Evolutionary conservation across 345 rosid species (phyloP), one percentile per base, ranked within the genome.

Genomic region (Heritiera littoralis): DNA sequence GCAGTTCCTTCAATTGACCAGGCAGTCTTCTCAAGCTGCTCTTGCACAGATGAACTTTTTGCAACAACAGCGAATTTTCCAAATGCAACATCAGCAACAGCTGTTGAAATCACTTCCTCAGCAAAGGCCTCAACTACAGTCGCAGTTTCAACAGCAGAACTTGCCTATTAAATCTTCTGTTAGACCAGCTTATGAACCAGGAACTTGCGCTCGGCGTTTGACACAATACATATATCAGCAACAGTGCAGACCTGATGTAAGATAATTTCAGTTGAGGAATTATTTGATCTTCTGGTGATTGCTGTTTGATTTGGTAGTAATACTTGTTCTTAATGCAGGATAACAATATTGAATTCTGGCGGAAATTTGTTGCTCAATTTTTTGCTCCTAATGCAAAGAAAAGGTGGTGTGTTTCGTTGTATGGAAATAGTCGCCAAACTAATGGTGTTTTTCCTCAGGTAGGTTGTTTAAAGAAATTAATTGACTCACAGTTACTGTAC

Each of bases 381-480:
- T 92, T 86, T 84, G 92, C 93, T 81, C 93, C 92, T 15, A 80
- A 89, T 81, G 92, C 93, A 51, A 92, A 87, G 84, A 92, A 92
- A 79, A 90, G 86, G 79, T 90, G 92, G 96, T 92, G 93, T 77
- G 92, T 90, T 81, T 92, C 93, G 2, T 84, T 92, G 87, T 92
- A 92, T 73, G 96, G 93, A 85, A 88, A 85, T 87, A 90, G 91
- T 66, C 83, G 92, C 32, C 96, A 89, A 79, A 80, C 93, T 64
- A 84, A 85, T 83, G 95, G 95, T 68, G 92, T 89, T 84, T 88
- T 90, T 74, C 93, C 96, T 65, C 93, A 92, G 92, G 96, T 92
- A 48, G 38, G 64, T 55, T 77, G 9, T 63, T 8, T 48, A 55
- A 59, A 49, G 20, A 51, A 45, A 20, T 41, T 45, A 3, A 14